A percentile compares a stretch with the other conserved stretches of the same genome.
phyloP scores from a whole-genome alignment of 2,329 filamentous ascomycete genomes.

The Herpotrichia juniperi region DNA sequence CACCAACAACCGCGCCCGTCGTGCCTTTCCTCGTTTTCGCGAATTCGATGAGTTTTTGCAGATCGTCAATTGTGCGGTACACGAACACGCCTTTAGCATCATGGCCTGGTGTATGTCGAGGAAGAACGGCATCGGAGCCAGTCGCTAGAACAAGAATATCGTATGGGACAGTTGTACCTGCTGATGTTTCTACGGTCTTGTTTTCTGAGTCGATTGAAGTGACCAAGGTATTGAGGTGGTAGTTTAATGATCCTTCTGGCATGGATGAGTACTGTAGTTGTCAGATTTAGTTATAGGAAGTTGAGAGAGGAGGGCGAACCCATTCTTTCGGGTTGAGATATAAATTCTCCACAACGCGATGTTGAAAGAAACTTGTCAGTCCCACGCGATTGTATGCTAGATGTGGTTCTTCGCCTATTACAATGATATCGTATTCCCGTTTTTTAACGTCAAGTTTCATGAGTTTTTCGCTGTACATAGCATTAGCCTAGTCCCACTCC shows the following conservation, averaged over 20 bases:
- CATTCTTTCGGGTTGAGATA: slow-evolving; percentile 86
- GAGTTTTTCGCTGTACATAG: slow-evolving; percentile 75
- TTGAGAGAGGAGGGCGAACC: slow-evolving; percentile 53
- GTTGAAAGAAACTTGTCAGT: slow-evolving; percentile 86
- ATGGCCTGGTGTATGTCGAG: slow-evolving; percentile 73
- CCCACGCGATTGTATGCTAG: slow-evolving; percentile 91
- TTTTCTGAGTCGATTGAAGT: slow-evolving; percentile 67
- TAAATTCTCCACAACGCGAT: slow-evolving; percentile 83
- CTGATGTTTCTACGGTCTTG: slow-evolving; percentile 73
- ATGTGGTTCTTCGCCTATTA: slow-evolving; percentile 87
- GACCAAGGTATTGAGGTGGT: slow-evolving; percentile 76
- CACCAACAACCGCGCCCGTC: slow-evolving; percentile 78
- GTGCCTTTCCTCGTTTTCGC: slow-evolving; percentile 70
- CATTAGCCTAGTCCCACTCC: not conserved
- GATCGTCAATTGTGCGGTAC: slow-evolving; percentile 83
- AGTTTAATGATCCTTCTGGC: slow-evolving; percentile 71
- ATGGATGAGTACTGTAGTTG: slow-evolving; percentile 66
- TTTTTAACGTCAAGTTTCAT: slow-evolving; percentile 80
- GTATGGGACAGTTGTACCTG: slow-evolving; percentile 73
- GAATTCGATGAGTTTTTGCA: slow-evolving; percentile 77
- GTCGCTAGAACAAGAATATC: slow-evolving; percentile 85
- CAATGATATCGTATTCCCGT: slow-evolving; percentile 78
- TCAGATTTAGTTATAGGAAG: slow-evolving; percentile 7
- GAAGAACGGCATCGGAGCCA: slow-evolving; percentile 82
- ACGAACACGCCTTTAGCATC: slow-evolving; percentile 86